phyloP scores from a whole-genome alignment of 768 basidiomycete species.

The Lactifluus pinguis region DNA sequence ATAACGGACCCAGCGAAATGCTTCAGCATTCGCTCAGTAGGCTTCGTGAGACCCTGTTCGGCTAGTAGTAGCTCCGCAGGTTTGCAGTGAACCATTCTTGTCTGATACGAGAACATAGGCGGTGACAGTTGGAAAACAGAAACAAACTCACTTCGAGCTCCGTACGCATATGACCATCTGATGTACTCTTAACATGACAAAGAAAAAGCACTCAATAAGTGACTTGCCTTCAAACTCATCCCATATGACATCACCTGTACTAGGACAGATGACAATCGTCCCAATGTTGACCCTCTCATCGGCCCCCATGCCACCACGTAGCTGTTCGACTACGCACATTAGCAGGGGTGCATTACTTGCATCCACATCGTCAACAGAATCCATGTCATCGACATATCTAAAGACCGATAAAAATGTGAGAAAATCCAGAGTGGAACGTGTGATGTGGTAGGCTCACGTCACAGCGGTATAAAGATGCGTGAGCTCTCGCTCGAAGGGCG shows the following conservation, averaged over 20 bases:
- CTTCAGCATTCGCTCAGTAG: constrained; percentile 66
- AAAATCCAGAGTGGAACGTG: background rate
- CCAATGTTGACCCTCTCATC: constrained; percentile 48
- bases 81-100: constrained; percentile 74
- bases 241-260: constrained; percentile 89
- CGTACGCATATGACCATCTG: constrained; percentile 75
- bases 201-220: background rate
- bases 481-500: constrained; percentile 64
- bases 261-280: constrained; percentile 72
- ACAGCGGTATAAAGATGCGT: constrained; percentile 78
- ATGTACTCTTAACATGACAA: constrained; percentile 4
- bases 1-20: constrained; percentile 55
- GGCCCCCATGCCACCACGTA: constrained; percentile 31
- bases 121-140: background rate
- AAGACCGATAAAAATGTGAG: background rate
- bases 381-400: constrained; percentile 80
- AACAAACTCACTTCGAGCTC: constrained; percentile 64
- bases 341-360: constrained; percentile 55
- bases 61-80: constrained; percentile 78
- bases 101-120: constrained; percentile 36
- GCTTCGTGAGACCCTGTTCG: constrained; percentile 45
- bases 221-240: constrained; percentile 75
- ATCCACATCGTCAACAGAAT: constrained; percentile 54
- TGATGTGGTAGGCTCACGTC: constrained; percentile 47
- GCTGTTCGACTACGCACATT: constrained; percentile 61